Evolutionary conservation across 1,139 yeast genomes (phyloP), one percentile per base, ranked within the genome.

Genomic region (Yamadazyma siamensis): DNA sequence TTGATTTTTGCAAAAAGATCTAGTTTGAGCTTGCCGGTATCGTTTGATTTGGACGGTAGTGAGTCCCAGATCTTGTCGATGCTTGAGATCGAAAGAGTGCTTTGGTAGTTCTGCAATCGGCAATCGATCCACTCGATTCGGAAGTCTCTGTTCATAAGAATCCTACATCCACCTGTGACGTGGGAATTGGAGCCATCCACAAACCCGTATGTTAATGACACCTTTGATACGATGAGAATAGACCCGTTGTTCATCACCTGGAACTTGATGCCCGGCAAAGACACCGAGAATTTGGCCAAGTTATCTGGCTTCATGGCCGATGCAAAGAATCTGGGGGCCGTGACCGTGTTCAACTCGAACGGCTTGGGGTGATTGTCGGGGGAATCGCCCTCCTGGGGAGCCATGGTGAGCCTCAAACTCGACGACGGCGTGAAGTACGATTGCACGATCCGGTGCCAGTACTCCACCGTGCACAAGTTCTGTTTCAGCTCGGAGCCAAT

Each of bases 81-180:
- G 5, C 54, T 52, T 13, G 41, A 35, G 28, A 47, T 35, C 17
- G 56, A 46, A 3, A 62, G 31, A 3, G 59, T 46, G 18, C 60
- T 49, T 25, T 54, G 59, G 40, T 60, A 62, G 25, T 46, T 49
- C 38, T 43, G 34, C 16, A 75, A 65, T 31, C 70, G 72, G 39
- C 80, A 62, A 46, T 84, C 94, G 30, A 83, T 54, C 78, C 84
- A 80, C 44, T 84, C 94, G 21, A 86, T 72, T 40, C 75, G 71
- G 40, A 84, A 62, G 33, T 71, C 75, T 23, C 80, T 61, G 46
- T 76, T 78, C 62, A 85, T 73, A 12, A 77, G 59, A 6, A 82
- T 70, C 41, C 77, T 76, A 15, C 79, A 54, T 7, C 74, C 72
- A 0, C 89, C 85, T 28, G 64, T 61, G 27, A 79, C 68, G 6